Evolutionary conservation across 345 rosid species (phyloP).

Genomic region (Dipteronia sinensis): DNA sequence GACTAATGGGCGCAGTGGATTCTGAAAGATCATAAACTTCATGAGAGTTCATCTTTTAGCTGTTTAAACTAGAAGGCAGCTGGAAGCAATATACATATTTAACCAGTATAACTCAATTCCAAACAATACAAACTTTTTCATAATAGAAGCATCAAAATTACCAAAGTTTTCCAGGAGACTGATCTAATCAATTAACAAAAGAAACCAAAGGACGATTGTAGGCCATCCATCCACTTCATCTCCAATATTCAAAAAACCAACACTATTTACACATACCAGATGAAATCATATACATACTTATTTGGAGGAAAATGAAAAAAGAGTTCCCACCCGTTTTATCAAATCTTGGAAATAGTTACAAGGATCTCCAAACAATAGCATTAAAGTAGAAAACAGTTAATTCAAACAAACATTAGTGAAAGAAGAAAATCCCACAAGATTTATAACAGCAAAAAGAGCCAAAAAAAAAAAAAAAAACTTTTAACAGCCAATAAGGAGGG

Average conservation of each 20-base stretch:
- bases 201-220: not conserved
- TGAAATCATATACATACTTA: not conserved
- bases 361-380: not conserved
- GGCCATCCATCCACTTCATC: not conserved
- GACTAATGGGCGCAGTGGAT: constrained; percentile 82
- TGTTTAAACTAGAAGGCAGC: constrained; percentile 1
- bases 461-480: not conserved
- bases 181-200: not conserved
- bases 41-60: not conserved
- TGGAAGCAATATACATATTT: not conserved
- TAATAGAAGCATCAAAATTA: not conserved
- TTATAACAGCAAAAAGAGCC: not conserved
- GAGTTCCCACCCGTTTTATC: not conserved
- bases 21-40: constrained; percentile 40
- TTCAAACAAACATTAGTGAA: not conserved
- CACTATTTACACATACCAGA: not conserved
- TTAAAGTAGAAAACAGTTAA: not conserved
- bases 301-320: not conserved
- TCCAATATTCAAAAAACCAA: not conserved
- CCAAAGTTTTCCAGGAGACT: not conserved
- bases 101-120: not conserved
- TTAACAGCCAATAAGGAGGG: not conserved
- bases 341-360: not conserved
- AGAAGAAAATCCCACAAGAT: not conserved
- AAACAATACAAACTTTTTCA: not conserved